These are phyloP conservation scores for Pisolithus marmoratus DNA, from an alignment of 768 basidiomycete species.

Conservation along the genomic window DNA sequence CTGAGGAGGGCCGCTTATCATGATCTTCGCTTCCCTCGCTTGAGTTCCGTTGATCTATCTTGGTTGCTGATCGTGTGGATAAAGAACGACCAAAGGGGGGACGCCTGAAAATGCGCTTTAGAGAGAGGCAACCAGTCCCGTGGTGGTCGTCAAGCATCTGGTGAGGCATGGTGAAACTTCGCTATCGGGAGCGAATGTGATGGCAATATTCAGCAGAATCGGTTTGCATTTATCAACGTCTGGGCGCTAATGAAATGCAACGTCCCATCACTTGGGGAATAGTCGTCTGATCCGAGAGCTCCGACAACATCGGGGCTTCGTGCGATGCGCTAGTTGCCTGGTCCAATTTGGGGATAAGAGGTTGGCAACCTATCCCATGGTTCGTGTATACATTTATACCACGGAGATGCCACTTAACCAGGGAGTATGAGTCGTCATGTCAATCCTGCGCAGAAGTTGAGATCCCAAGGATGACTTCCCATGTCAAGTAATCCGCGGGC, in stretches of 20 bases:
- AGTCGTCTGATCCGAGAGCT: conserved; percentile 22
- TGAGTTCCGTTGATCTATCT: background rate
- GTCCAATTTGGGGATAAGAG: background rate
- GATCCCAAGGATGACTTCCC: conserved; percentile 6
- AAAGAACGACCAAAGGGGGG: background rate
- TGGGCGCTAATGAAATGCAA: conserved; percentile 12
- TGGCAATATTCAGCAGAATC: conserved; percentile 14
- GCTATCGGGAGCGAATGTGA: conserved; percentile 5
- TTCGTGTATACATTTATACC: conserved; percentile 5
- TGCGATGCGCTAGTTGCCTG: background rate
- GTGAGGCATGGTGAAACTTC: conserved; percentile 15
- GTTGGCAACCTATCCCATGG: background rate
- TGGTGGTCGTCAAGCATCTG: conserved; percentile 20
- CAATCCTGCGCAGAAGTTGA: conserved; percentile 1
- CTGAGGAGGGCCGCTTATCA: background rate
- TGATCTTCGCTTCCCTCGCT: conserved; percentile 3
- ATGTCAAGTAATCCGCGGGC: background rate
- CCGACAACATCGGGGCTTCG: conserved; percentile 20
- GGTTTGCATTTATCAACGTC: conserved; percentile 26
- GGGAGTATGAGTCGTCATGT: background rate
- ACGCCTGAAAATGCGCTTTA: conserved; percentile 16
- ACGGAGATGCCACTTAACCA: conserved; percentile 3
- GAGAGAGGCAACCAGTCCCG: conserved; percentile 13
- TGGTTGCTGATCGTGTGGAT: background rate
- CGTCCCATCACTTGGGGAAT: conserved; percentile 9